Base-by-base conservation (phyloP, 2,329 filamentous ascomycete species). In the Beauveria bassiana region DNA sequence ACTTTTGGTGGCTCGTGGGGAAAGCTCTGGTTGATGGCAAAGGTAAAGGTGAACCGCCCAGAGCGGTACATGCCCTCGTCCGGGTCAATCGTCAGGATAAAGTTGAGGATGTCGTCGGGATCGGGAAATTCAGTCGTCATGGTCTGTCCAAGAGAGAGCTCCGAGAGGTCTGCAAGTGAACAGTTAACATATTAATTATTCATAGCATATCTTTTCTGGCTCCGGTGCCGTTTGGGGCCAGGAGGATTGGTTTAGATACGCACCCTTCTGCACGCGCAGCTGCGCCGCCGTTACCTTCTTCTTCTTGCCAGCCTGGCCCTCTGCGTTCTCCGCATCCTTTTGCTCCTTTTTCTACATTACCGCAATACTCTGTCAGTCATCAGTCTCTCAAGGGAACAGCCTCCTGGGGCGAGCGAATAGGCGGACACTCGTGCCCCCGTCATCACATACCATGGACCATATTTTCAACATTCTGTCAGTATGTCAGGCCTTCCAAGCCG, bases 231-330 rank as follows among this genome's bases (percentile, higher is more conserved):
- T 22, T 38, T 16, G 49, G 31, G 20, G 51, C 34, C 34, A 24
- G 51, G 6, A 8, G 12, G 31, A 8, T 16, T 38, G 2, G 34
- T 16, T 38, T 20, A 28, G 8, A 34, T 28, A 42, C 54, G 22
- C 46, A 96, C 93, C 95, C 84, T 96, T 96, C 77, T 98, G 95
- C 64, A 97, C 92, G 64, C 95, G 89, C 65, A 98, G 80, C 78
- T 98, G 93, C 60, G 95, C 95, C 20, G 95, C 91, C 24, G 95
- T 98, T 66, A 99, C 93, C 82, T 97, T 98, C 85, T 97, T 98
- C 85, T 97, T 98, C 81, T 92, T 96, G 18, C 87, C 88, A 31
- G 86, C 85, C 50, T 86, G 81, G 40, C 82, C 85, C 67, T 89
- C 87, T 62, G 90, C 91, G 70, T 93, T 91, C 68, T 93, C 91